Conservation (phyloP, 495 filamentous ascomycete genomes). For the Xeromyces bisporus region DNA sequence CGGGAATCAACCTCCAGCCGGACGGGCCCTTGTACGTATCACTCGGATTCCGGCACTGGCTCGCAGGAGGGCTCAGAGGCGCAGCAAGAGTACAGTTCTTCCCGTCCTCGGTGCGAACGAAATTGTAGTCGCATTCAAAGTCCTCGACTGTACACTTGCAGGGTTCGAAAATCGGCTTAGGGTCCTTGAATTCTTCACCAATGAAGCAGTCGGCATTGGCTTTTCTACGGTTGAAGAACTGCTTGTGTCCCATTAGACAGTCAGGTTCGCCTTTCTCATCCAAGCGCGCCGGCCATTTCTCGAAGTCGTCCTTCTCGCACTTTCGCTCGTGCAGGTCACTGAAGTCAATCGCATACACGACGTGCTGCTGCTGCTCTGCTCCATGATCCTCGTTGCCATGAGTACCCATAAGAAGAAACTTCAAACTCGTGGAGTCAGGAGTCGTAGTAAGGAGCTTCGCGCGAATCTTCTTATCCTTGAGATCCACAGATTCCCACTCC, state of each 20-base stretch:
- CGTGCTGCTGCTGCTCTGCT: conserved; percentile 28
- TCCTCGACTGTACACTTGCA: conserved; percentile 72
- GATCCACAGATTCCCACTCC: conserved; percentile 49
- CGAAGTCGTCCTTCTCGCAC: conserved; percentile 67
- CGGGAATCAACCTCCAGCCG: conserved; percentile 83
- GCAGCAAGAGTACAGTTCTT: conserved; percentile 48
- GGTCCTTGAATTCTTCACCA: conserved; percentile 65
- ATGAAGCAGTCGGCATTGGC: conserved; percentile 78
- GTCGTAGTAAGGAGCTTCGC: conserved; percentile 65
- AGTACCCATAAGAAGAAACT: conserved; percentile 57
- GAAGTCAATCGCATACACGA: conserved; percentile 67
- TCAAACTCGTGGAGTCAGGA: conserved; percentile 75
- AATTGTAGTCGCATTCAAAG: conserved; percentile 93
- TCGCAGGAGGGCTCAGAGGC: conserved; percentile 31
- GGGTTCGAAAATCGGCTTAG: conserved; percentile 39
- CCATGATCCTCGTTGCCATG: conserved; percentile 26
- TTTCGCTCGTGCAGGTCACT: conserved; percentile 60
- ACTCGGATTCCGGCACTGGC: conserved; percentile 44
- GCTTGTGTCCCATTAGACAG: conserved; percentile 89
- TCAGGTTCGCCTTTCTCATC: conserved; percentile 64
- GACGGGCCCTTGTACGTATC: conserved; percentile 69
- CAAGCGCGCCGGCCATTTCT: conserved; percentile 69
- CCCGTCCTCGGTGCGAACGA: conserved; percentile 43
- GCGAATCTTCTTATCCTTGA: conserved; percentile 41
- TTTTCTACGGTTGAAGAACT: conserved; percentile 67